Evolutionary conservation across 2,329 filamentous ascomycete genomes (phyloP).

Genomic region (Aspergillus ruber): DNA sequence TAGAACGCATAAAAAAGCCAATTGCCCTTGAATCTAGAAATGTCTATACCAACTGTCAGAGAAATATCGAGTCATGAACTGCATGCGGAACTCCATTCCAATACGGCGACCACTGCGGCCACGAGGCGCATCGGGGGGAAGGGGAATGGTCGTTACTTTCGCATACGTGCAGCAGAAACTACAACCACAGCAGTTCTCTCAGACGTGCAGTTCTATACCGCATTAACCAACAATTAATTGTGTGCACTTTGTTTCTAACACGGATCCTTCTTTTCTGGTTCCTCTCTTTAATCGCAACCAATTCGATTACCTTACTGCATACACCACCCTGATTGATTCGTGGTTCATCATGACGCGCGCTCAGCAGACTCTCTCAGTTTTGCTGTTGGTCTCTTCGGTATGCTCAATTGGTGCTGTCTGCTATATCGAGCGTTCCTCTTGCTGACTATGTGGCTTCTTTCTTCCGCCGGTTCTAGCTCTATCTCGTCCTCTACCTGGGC

Average conservation of each 20-base stretch:
- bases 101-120: constrained; percentile 8
- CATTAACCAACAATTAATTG: neutral
- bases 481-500: constrained; percentile 77
- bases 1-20: too few relatives aligned
- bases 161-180: neutral
- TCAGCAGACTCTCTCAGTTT: constrained; percentile 82
- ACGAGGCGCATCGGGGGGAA: constrained; percentile 6
- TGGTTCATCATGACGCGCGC: constrained; percentile 76
- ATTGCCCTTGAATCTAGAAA: too few relatives aligned
- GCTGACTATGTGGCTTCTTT: neutral
- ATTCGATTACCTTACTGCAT: constrained; percentile 1
- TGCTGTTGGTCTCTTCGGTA: constrained; percentile 83
- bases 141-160: constrained; percentile 3
- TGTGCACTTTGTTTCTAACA: neutral
- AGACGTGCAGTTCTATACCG: neutral
- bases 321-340: neutral
- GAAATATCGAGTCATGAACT: neutral
- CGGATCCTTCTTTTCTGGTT: constrained; percentile 4
- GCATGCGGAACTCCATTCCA: neutral
- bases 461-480: constrained; percentile 55
- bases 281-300: neutral
- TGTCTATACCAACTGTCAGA: too few relatives aligned
- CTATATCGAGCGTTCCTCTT: constrained; percentile 18
- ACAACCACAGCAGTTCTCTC: constrained; percentile 2
- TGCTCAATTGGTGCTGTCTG: neutral